Base-by-base conservation (phyloP, 345 rosid genomes). In the Citrus medica region DNA sequence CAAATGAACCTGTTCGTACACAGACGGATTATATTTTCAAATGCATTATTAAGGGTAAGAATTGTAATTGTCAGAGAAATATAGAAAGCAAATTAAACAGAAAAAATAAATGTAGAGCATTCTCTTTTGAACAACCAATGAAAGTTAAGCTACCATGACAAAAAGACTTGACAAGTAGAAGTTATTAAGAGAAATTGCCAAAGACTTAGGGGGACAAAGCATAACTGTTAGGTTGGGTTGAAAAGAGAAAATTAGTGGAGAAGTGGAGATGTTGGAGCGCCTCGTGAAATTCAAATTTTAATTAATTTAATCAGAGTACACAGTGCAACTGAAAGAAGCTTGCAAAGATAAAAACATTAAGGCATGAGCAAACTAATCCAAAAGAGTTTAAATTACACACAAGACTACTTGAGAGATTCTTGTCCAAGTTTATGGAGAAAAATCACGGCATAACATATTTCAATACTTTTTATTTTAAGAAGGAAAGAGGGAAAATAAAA, bases 1-100 rank as follows among this genome's bases (percentile, higher is more conserved):
- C 97, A 37, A 94, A 94, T 12, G 96, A 92, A 88, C 98, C 98
- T 90, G 91, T 78, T 65, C 9, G 28, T 7, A 24, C 5, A 19
- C 21, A 40, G 5, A 38, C 25, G 8, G 27, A 8, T 1, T 25
- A 1, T 2, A 30, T 33, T 3, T 33, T 59, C 53, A 77, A 66
- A 33, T 27, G 37, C 0, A 69, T 63, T 56, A 28, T 62, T 19
- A 74, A 38, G 1, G 12, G 19, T 24, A 56, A 61, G 40, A 22
- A 2, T 56, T 51, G 7, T 5, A 4, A 35, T 7, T 10, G 4
- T 19, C 19, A 33, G 33, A 61, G 30, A 27, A 12, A 48, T 8
- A 51, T 1, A 19, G 22, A 53, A 51, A 46, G 33, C 30, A 38
- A 22, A n/a, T 76, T 46, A 62, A 72, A 65, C 12, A 33, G 28